Evolutionary conservation across 495 filamentous ascomycete species (phyloP).

Genomic region (Penicillium arizonense): DNA sequence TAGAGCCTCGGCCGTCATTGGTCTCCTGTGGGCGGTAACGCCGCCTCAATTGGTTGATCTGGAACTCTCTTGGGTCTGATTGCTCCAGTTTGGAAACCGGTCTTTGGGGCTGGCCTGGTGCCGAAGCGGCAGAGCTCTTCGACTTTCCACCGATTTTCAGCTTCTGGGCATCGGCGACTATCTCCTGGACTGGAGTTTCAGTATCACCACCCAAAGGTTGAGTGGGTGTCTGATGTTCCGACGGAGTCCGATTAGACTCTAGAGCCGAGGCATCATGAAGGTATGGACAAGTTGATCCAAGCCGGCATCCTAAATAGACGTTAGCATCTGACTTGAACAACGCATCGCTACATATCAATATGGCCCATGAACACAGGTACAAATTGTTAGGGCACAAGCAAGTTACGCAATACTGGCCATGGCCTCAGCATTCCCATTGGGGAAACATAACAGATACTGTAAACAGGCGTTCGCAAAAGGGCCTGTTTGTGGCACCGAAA

Average conservation of each 20-base stretch:
- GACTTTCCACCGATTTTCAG: conserved; percentile 10
- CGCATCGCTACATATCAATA: not conserved
- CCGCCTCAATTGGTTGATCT: conserved; percentile 71
- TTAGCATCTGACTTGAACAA: conserved; percentile 16
- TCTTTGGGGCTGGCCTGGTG: conserved; percentile 44
- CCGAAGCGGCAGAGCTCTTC: conserved; percentile 10
- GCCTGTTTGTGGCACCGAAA: not conserved
- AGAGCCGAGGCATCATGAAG: conserved; percentile 30
- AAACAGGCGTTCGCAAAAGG: not conserved
- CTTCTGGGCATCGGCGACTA: conserved; percentile 10
- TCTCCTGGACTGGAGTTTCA: conserved; percentile 3
- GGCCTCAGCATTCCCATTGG: conserved; percentile 1
- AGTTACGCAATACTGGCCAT: not conserved
- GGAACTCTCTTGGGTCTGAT: conserved; percentile 71
- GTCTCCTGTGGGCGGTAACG: conserved; percentile 65
- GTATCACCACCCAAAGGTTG: conserved; percentile 2
- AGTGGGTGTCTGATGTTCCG: conserved; percentile 8
- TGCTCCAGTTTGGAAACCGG: conserved; percentile 65
- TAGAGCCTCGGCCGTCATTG: conserved; percentile 49
- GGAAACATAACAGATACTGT: not conserved
- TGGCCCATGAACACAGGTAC: not conserved
- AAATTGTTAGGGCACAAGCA: not conserved
- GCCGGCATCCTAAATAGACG: conserved; percentile 36
- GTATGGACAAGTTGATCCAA: conserved; percentile 41
- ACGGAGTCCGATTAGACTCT: conserved; percentile 5